A percentile compares a stretch with the other conserved stretches of the same genome.
phyloP scores from a whole-genome alignment of 495 filamentous ascomycete species.

The Hypomontagnella monticulosa region DNA sequence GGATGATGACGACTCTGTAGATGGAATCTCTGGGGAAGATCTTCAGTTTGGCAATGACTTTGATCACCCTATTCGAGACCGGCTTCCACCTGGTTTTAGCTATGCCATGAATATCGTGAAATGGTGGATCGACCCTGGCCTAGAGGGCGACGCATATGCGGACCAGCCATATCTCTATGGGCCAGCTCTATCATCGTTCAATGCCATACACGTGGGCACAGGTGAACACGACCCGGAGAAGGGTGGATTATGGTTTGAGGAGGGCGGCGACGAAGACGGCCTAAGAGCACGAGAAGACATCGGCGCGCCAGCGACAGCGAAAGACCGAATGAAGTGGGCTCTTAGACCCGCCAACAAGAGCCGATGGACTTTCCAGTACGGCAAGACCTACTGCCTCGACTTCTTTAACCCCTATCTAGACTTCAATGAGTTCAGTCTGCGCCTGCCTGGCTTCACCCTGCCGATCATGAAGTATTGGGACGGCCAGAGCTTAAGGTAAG shows the following conservation, averaged over 20 bases:
- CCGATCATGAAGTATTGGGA: conserved; percentile 84
- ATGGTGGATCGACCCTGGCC: conserved; percentile 85
- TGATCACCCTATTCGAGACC: conserved; percentile 82
- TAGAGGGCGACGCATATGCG: conserved; percentile 88
- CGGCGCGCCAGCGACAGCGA: conserved; percentile 63
- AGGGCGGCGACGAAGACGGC: conserved; percentile 74
- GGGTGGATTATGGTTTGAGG: conserved; percentile 66
- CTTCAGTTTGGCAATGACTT: conserved; percentile 95
- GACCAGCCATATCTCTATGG: conserved; percentile 88
- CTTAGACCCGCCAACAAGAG: conserved; percentile 60
- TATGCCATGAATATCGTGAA: conserved; percentile 83
- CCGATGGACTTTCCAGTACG: conserved; percentile 60
- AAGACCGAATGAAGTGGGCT: conserved; percentile 72
- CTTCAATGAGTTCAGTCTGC: conserved; percentile 80
- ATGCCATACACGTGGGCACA: conserved; percentile 72
- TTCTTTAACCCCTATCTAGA: conserved; percentile 95
- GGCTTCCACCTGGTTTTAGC: conserved; percentile 85
- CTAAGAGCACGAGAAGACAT: conserved; percentile 54
- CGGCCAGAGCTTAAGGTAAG: conserved; percentile 67
- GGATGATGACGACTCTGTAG: conserved; percentile 17
- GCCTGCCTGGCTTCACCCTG: conserved; percentile 79
- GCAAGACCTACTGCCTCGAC: conserved; percentile 72
- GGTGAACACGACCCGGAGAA: conserved; percentile 54
- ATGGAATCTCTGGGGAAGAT: conserved; percentile 70
- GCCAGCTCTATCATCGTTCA: conserved; percentile 75